phyloP scores from a whole-genome alignment of 108 stramenopile genomes.

The Skeletonema marinoi region DNA sequence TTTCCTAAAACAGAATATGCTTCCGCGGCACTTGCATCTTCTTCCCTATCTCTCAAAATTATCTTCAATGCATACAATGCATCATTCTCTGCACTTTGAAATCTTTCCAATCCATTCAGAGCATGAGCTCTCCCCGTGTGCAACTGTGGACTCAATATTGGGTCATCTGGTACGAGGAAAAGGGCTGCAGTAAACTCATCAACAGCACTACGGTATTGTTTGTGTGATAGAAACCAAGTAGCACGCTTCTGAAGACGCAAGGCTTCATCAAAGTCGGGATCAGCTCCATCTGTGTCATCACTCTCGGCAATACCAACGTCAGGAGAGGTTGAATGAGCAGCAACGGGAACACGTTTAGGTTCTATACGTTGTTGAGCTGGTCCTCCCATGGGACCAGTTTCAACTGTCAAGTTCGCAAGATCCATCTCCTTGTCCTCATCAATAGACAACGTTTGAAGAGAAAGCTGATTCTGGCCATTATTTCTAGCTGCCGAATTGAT shows the following conservation, averaged over 20 bases:
- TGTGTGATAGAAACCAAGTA: constrained; percentile 67
- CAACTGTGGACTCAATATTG: constrained; percentile 75
- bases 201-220: constrained; percentile 79
- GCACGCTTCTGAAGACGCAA: constrained; percentile 82
- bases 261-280: constrained; percentile 92
- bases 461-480: constrained; percentile 1
- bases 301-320: constrained; percentile 10
- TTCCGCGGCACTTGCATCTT: constrained; percentile 72
- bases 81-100: constrained; percentile 82
- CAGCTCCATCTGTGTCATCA: constrained; percentile 47
- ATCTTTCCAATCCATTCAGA: constrained; percentile 81
- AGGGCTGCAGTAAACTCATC: constrained; percentile 89
- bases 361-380: constrained; percentile 35
- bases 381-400: constrained; percentile 50
- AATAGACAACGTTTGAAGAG: constrained; percentile 25
- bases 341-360: neutral
- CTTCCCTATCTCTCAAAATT: constrained; percentile 41
- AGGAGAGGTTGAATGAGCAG: neutral
- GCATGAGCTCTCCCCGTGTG: constrained; percentile 86
- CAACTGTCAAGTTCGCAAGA: constrained; percentile 27
- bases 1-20: constrained; percentile 88
- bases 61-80: constrained; percentile 69
- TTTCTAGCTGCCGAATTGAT: constrained; percentile 11
- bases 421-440: constrained; percentile 25
- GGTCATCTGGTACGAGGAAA: constrained; percentile 83